These are phyloP conservation scores for Camellia lanceoleosa DNA, from an alignment of 148 eudicot genomes.

Conservation along the genomic window DNA sequence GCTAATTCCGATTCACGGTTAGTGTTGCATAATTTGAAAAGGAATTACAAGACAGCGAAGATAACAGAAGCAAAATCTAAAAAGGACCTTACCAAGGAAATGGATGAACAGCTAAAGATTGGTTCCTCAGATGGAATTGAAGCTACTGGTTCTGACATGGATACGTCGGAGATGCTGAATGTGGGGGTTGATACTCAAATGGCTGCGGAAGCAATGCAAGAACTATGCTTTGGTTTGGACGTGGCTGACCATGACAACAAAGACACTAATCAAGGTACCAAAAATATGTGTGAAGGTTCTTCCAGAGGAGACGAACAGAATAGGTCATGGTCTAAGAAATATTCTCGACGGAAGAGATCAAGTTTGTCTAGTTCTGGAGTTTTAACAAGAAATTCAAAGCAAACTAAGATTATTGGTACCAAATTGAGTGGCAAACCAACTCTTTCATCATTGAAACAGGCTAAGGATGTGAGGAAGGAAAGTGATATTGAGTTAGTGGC, in stretches of 20 bases:
- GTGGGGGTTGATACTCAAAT: conserved; percentile 85
- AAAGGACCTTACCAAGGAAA: conserved; percentile 32
- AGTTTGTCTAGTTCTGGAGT: conserved; percentile 25
- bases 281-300: conserved; percentile 17
- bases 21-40: conserved; percentile 15
- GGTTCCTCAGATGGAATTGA: conserved; percentile 24
- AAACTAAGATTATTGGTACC: conserved; percentile 10
- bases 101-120: conserved; percentile 30
- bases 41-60: conserved; percentile 14
- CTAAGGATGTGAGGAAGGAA: conserved; percentile 19
- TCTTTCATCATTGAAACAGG: conserved; percentile 21
- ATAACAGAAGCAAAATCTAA: conserved; percentile 9
- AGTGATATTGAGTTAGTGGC: conserved; percentile 15
- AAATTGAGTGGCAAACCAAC: conserved; percentile 14
- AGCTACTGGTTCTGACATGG: conserved; percentile 22
- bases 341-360: conserved; percentile 25
- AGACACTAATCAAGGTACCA: conserved; percentile 23
- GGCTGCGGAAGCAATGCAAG: conserved; percentile 98
- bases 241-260: conserved; percentile 21
- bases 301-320: conserved; percentile 18
- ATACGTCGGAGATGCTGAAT: conserved; percentile 32
- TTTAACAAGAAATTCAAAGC: conserved; percentile 33
- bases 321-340: conserved; percentile 17
- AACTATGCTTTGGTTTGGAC: conserved; percentile 38
- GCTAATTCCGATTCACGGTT: conserved; percentile 34